Evolutionary conservation across 1,284 basidiomycete species (phyloP), one percentile per base, ranked within the genome.

Genomic region (Moesziomyces antarcticus): DNA sequence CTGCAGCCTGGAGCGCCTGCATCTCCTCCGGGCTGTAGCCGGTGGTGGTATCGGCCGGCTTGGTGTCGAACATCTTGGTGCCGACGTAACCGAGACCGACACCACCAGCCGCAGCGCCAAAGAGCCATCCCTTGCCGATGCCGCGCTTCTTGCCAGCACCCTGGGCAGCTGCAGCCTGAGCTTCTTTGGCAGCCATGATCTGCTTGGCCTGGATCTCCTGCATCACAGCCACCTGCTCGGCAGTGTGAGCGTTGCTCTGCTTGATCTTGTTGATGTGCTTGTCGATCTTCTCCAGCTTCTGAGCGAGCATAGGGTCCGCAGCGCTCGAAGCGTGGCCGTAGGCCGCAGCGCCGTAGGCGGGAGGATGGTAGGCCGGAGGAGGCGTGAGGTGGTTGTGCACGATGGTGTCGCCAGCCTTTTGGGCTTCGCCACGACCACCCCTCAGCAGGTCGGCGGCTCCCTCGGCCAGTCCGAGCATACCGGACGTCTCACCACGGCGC

Each of bases 61-160:
- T 67, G 48, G 64, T 67, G 47, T 55, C 56, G 20, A 73, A 50
- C 18, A 64, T 11, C 30, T 62, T 73, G 27, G 70, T 67, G 7
- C 45, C 11, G 13, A 48, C 41, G 14, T 27, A 56, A 22, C 62
- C 68, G 8, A 11, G 25, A 8, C 1, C 37, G 22, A 21, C 9
- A 64, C 59, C 70, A 24, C 37, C 70, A 14, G 5, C 33, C 1
- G 47, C 8, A n/a, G 5, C 25, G 9, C 42, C 4, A 8, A 43
- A 33, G 13, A 73, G 13, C 13, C 27, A 20, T 10, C 27, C 21
- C 13, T 43, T 56, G 7, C 56, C 49, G 4, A 24, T 35, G 5
- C 62, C 62, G 14, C 55, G 62, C 49, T 50, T 55, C 21, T 30
- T 45, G 30, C 10, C 21, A 22, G 48, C n/a, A 43, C 41, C 41